A percentile compares a stretch with the other conserved stretches of the same genome.
phyloP scores from a whole-genome alignment of 768 basidiomycete genomes.

The Pleurotus tuber-regium region DNA sequence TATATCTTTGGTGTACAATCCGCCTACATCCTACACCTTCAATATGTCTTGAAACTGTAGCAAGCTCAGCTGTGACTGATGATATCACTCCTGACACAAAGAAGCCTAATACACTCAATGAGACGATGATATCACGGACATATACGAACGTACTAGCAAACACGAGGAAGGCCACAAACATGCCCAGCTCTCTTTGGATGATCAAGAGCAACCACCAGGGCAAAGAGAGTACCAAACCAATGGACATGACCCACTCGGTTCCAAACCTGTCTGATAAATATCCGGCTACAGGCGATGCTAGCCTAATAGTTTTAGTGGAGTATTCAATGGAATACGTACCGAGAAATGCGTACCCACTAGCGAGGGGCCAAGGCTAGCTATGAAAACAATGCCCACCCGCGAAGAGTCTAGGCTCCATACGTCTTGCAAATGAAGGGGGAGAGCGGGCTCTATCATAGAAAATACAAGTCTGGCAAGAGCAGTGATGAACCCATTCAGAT shows the following conservation, averaged over 20 bases:
- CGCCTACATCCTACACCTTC: slow-evolving; percentile 68
- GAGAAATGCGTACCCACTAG: too few relatives aligned
- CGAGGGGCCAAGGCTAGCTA: slow-evolving; percentile 63
- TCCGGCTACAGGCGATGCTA: slow-evolving; percentile 64
- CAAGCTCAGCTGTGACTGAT: slow-evolving; percentile 66
- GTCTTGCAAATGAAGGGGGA: slow-evolving; percentile 52
- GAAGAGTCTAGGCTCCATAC: slow-evolving; percentile 46
- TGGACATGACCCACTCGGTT: slow-evolving; percentile 49
- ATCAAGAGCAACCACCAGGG: slow-evolving; percentile 65
- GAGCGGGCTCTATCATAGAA: slow-evolving; percentile 51
- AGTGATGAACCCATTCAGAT: slow-evolving; percentile 2
- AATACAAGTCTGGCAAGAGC: slow-evolving; percentile 37
- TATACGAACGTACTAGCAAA: slow-evolving; percentile 45
- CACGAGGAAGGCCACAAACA: slow-evolving; percentile 48
- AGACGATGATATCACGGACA: not conserved
- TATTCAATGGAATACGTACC: too few relatives aligned
- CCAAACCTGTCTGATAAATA: slow-evolving; percentile 55
- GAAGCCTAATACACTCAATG: slow-evolving; percentile 42
- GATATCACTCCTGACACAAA: slow-evolving; percentile 59
- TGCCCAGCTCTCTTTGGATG: slow-evolving; percentile 40
- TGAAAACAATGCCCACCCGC: slow-evolving; percentile 64
- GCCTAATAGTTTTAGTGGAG: too few relatives aligned
- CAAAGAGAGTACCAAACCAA: slow-evolving; percentile 47
- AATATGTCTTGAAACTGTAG: slow-evolving; percentile 51
- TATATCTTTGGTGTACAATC: not conserved